Evolutionary conservation across 305 asterid genomes (phyloP).

Genomic region (Fraxinus dipetala): DNA sequence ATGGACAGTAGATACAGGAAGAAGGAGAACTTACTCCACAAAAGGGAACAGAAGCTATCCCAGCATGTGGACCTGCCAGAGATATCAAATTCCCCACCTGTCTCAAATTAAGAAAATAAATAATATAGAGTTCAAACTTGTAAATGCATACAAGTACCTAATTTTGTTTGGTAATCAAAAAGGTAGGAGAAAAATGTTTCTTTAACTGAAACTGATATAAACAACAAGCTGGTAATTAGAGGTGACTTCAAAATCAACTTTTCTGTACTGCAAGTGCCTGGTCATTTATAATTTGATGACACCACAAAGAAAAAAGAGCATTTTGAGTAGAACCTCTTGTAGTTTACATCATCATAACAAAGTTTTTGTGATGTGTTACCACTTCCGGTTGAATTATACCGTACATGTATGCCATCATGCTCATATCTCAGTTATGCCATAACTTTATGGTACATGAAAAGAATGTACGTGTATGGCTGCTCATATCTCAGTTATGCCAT

Average conservation of each 20-base stretch:
- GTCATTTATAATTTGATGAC: not conserved
- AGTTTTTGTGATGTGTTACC: not conserved
- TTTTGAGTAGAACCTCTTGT: not conserved
- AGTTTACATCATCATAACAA: not conserved
- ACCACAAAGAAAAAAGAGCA: not conserved
- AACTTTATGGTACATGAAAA: not conserved
- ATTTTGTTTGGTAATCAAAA: not conserved
- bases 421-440: not conserved
- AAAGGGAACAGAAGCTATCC: slow-evolving; percentile 74
- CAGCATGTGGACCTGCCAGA: slow-evolving; percentile 95
- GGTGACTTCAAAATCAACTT: slow-evolving; percentile 1
- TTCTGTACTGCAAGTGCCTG: not conserved
- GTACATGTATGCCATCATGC: not conserved
- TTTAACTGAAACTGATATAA: not conserved
- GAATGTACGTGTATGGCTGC: not conserved
- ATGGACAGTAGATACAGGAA: not conserved
- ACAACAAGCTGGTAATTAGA: not conserved
- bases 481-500: not conserved
- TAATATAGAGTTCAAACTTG: not conserved
- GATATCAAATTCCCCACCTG: slow-evolving; percentile 87
- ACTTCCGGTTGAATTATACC: not conserved
- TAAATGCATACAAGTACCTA: not conserved
- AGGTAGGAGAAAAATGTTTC: not conserved
- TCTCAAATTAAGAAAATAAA: slow-evolving; percentile 14
- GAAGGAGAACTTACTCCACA: slow-evolving; percentile 64